These are phyloP conservation scores for Nemania serpens DNA, from an alignment of 2,329 filamentous ascomycete species.

Conservation along the genomic window DNA sequence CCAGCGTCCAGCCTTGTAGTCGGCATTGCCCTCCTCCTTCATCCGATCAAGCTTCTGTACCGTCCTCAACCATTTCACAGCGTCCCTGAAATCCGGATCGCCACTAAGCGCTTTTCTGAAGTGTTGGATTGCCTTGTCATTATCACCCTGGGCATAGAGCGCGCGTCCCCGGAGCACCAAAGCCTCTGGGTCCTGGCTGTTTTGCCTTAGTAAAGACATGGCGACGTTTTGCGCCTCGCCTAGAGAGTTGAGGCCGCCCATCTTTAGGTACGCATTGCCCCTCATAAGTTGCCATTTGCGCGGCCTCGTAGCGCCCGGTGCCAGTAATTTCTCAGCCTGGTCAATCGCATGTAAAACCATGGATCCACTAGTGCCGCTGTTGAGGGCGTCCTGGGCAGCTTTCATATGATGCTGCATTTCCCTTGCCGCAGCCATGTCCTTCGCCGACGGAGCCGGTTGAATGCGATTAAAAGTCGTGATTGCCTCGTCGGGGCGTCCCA, in stretches of 20 bases:
- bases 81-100: conserved; percentile 89
- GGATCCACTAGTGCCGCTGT: conserved; percentile 77
- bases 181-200: conserved; percentile 91
- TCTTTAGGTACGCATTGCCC: conserved; percentile 88
- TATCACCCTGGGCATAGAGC: conserved; percentile 89
- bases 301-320: conserved; percentile 74
- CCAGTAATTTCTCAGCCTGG: conserved; percentile 82
- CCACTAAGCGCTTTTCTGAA: conserved; percentile 88
- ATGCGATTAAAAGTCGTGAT: conserved; percentile 82
- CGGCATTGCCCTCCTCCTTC: conserved; percentile 89
- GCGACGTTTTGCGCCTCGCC: conserved; percentile 93
- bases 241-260: conserved; percentile 85
- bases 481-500: conserved; percentile 87
- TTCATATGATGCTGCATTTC: conserved; percentile 83
- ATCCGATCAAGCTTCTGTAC: conserved; percentile 91
- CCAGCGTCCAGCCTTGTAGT: conserved; percentile 85
- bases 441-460: conserved; percentile 77
- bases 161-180: conserved; percentile 86
- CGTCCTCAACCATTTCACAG: conserved; percentile 84
- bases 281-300: conserved; percentile 94
- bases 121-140: conserved; percentile 90
- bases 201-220: conserved; percentile 82
- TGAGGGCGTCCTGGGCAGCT: conserved; percentile 77
- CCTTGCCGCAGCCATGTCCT: conserved; percentile 81
- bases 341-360: conserved; percentile 93